Percentiles rank a stretch among this genome's conserved stretches.
phyloP scores from a whole-genome alignment of 2,329 filamentous ascomycete genomes.

The Paracorniculantispora psalliotae region DNA sequence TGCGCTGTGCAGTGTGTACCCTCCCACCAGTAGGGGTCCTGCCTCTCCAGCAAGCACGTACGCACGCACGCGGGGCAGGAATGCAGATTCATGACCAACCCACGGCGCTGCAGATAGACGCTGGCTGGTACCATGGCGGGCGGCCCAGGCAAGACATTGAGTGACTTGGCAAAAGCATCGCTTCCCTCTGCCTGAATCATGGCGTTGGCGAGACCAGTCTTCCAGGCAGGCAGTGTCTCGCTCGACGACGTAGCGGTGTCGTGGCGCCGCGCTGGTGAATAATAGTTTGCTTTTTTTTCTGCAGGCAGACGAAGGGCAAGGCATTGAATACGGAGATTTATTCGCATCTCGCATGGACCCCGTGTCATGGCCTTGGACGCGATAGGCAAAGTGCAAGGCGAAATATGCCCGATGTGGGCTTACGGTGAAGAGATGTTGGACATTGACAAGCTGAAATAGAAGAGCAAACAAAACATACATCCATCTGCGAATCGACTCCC shows the following conservation, averaged over 20 bases:
- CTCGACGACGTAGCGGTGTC: background rate
- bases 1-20: background rate
- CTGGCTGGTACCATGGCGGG: background rate
- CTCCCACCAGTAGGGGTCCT: background rate
- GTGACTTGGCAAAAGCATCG: background rate
- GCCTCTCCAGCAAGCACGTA: background rate
- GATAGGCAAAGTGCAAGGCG: no score
- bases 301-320: no score
- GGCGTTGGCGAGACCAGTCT: background rate
- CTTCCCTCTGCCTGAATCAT: background rate
- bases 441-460: no score
- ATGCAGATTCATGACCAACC: background rate
- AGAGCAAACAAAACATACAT: background rate
- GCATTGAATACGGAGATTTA: no score
- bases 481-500: no score
- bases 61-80: background rate
- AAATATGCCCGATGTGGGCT: no score
- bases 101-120: background rate
- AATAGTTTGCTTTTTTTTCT: background rate
- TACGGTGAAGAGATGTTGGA: no score
- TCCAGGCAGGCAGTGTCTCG: background rate
- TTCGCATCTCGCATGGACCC: no score
- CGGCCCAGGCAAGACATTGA: background rate
- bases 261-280: background rate
- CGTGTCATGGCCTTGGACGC: no score